phyloP scores from a whole-genome alignment of 805 yeast genomes.

The Kuraishia molischiana region DNA sequence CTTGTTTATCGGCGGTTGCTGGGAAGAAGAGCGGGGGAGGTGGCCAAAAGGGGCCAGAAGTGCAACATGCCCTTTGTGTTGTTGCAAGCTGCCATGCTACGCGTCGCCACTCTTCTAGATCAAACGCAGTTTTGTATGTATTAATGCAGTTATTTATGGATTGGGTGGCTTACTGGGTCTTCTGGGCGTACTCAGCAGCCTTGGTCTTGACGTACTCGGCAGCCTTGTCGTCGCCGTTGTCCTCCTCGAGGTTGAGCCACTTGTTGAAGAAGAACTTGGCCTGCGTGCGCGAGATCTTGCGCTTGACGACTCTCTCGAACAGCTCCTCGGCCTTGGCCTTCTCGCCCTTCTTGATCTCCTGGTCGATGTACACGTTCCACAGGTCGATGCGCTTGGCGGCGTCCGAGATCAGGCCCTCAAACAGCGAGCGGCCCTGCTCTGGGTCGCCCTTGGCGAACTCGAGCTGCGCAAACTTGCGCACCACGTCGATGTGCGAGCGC shows the following conservation, averaged over 20 bases:
- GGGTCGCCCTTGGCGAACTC: slow-evolving; percentile 84
- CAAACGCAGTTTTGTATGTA: too few relatives aligned
- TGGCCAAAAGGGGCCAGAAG: too few relatives aligned
- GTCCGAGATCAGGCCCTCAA: slow-evolving; percentile 85
- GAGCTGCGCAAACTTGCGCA: slow-evolving; percentile 79
- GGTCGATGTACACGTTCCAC: slow-evolving; percentile 94
- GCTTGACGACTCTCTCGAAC: slow-evolving; percentile 68
- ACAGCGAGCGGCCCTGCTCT: slow-evolving; percentile 90
- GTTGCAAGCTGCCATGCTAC: too few relatives aligned
- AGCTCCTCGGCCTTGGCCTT: slow-evolving; percentile 63
- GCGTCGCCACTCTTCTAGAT: too few relatives aligned
- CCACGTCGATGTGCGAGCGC: slow-evolving; percentile 68
- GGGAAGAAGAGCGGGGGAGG: too few relatives aligned
- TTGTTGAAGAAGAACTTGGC: slow-evolving; percentile 92
- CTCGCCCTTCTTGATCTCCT: slow-evolving; percentile 68
- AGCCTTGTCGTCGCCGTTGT: slow-evolving; percentile 53
- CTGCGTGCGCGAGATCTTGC: slow-evolving; percentile 73
- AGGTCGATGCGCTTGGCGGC: slow-evolving; percentile 87
- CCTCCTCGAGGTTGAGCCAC: slow-evolving; percentile 79
- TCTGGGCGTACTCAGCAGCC: slow-evolving; percentile 60
- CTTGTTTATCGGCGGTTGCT: too few relatives aligned
- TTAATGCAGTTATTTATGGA: too few relatives aligned
- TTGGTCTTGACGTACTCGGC: slow-evolving; percentile 82
- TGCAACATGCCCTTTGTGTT: too few relatives aligned
- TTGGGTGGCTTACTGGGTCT: too few relatives aligned